Evolutionary conservation across 768 basidiomycete genomes (phyloP).

Genomic region (Naematelia aurantialba): DNA sequence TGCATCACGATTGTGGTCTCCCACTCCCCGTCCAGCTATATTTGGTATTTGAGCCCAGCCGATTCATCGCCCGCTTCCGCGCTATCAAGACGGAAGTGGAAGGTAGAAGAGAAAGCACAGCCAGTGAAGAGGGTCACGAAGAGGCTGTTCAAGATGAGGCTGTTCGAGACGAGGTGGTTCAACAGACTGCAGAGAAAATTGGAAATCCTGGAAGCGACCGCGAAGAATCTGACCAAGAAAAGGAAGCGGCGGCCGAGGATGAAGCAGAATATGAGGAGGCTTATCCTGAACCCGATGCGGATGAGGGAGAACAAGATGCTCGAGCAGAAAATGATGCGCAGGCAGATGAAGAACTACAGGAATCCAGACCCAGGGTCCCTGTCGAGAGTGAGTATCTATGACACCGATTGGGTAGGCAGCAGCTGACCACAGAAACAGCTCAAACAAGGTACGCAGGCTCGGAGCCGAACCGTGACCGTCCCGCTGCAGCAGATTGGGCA

Average conservation of each 20-base stretch:
- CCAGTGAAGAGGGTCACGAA: conserved; percentile 64
- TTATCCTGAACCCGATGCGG: conserved; percentile 3
- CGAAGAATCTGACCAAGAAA: conserved; percentile 3
- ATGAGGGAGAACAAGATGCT: conserved; percentile 3
- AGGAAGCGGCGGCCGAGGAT: conserved; percentile 12
- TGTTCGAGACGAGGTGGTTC: conserved; percentile 79
- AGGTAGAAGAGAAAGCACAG: conserved; percentile 68
- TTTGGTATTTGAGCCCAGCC: conserved; percentile 29
- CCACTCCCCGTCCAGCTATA: conserved; percentile 23
- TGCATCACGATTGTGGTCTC: conserved; percentile 27
- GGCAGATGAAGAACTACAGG: conserved; percentile 3
- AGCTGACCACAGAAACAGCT: background rate
- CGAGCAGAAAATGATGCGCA: conserved; percentile 13
- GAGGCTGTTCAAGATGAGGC: conserved; percentile 56
- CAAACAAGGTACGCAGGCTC: conserved; percentile 2
- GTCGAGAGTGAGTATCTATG: background rate
- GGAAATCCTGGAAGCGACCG: conserved; percentile 62
- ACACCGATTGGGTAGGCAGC: background rate
- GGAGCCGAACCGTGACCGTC: background rate
- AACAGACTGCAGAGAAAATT: conserved; percentile 78
- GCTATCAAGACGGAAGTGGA: conserved; percentile 28
- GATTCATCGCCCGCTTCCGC: conserved; percentile 22
- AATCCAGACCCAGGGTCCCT: background rate
- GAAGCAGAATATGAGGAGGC: conserved; percentile 16
- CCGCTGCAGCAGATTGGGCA: background rate